Evolutionary conservation across 192 early-diverging fungal genomes (phyloP), one percentile per base, ranked within the genome.

Genomic region (Ambispora gerdemannii): DNA sequence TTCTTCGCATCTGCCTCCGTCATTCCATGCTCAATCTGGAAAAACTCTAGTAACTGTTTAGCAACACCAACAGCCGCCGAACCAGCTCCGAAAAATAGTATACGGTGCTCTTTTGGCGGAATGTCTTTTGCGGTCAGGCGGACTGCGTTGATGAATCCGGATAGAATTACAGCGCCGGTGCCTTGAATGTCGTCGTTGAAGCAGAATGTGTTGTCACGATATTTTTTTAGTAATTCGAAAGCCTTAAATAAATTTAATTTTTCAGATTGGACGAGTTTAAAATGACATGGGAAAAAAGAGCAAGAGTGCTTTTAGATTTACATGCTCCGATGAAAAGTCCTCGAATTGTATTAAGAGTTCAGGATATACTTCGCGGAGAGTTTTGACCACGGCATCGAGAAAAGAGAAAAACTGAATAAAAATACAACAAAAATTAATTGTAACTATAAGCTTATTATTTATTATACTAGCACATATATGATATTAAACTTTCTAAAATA

Each of bases 161-260:
- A 89, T 19, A 96, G 84, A 72, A 97, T 91, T 20, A 97, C 95
- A 64, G 92, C 94, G 56, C 96, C 96, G 25, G 93, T 95, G 35
- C 93, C 92, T 73, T 94, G 92, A 66, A 95, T 94, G 71, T 95
- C 93, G 69, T 98, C 96, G 78, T 98, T 98, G 78, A 98, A 98
- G 77, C 88, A 91, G 60, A 92, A 85, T 36, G 86, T 88, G 22
- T 83, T 78, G 72, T 88, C 55, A 65, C 91, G 85, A 78, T 94
- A 95, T 63, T 89, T 83, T 20, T 88, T 85, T 52, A 98, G 78
- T 32, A 94, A 80, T 19, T 84, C 89, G 75, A 96, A 96, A 10
- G 96, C 92, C 61, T 72, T 53, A 52, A 55, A 52, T 20, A 30
- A 24, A 64, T 2, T 43, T 43, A 15, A 10, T 10, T 15, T 43